These are phyloP conservation scores for Leptographium wingfieldii DNA, from an alignment of 2,329 filamentous ascomycete genomes.

Conservation along the genomic window DNA sequence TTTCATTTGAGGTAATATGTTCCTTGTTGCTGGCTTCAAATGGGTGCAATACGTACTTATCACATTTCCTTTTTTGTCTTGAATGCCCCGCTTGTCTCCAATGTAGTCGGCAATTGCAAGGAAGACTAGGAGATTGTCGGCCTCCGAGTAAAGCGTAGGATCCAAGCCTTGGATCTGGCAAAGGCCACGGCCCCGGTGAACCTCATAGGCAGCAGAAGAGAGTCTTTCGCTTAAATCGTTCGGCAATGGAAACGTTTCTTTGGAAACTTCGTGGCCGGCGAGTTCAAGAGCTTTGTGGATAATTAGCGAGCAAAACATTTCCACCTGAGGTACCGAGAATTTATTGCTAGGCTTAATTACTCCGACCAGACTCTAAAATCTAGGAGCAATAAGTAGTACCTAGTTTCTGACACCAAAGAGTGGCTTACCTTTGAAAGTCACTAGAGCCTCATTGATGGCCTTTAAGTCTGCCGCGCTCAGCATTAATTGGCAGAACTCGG, in stretches of 20 bases:
- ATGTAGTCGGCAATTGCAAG: conserved; percentile 45
- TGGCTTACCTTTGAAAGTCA: conserved; percentile 16
- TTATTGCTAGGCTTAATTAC: too few relatives aligned
- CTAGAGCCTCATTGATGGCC: conserved; percentile 16
- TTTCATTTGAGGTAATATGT: too few relatives aligned
- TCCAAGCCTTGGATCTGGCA: conserved; percentile 42
- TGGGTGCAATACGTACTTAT: conserved; percentile 23
- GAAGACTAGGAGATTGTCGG: conserved; percentile 43
- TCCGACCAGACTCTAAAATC: too few relatives aligned
- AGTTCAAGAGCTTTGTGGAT: conserved; percentile 15
- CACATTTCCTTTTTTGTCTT: conserved; percentile 34
- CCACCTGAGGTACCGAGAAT: too few relatives aligned
- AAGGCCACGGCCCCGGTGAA: conserved; percentile 36
- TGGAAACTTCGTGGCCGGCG: conserved; percentile 23
- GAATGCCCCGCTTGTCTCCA: conserved; percentile 37
- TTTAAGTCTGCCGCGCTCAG: conserved; percentile 11
- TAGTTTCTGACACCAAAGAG: neutral
- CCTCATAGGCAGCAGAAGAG: conserved; percentile 18
- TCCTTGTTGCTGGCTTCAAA: too few relatives aligned
- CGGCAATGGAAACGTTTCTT: conserved; percentile 28
- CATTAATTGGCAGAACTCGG: conserved; percentile 4
- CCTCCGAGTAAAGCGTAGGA: conserved; percentile 30
- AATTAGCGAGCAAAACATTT: neutral
- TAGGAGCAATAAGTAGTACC: too few relatives aligned
- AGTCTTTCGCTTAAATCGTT: conserved; percentile 21